These are phyloP conservation scores for Leccinum pachyderme DNA, from an alignment of 1,284 basidiomycete genomes.

Conservation along the genomic window DNA sequence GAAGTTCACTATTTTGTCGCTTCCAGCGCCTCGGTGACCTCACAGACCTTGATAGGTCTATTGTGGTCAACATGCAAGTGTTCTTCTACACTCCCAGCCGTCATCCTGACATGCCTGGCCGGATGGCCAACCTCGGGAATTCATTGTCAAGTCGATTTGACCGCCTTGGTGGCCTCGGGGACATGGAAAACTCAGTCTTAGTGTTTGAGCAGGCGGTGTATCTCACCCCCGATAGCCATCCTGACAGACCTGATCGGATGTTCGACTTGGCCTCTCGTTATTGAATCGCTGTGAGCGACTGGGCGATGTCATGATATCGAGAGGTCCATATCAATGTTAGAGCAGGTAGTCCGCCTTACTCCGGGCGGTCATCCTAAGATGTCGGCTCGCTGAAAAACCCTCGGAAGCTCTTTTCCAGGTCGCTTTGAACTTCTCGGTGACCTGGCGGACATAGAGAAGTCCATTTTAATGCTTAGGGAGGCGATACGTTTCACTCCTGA, in stretches of 20 bases:
- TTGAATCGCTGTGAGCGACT: neutral
- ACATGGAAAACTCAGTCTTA: neutral
- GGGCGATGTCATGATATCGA: neutral
- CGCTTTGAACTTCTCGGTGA: neutral
- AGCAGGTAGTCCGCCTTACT: neutral
- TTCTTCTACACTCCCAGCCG: neutral
- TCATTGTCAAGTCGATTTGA: neutral
- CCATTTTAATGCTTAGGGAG: neutral
- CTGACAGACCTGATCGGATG: neutral
- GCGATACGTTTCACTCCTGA: neutral
- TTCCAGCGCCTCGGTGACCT: neutral
- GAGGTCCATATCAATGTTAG: neutral
- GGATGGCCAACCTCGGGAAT: neutral
- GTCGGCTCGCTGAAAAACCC: neutral
- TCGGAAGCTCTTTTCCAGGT: neutral
- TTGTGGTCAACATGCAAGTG: neutral
- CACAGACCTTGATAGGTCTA: neutral
- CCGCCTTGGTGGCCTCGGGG: neutral
- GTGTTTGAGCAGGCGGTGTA: neutral
- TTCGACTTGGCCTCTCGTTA: neutral
- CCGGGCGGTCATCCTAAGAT: neutral
- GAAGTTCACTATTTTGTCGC: neutral
- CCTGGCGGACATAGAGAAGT: neutral
- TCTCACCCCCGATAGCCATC: neutral
- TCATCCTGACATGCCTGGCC: neutral